A percentile compares a stretch with the other conserved stretches of the same genome.
phyloP scores from a whole-genome alignment of 1,284 basidiomycete species.

The Apiotrichum gamsii region DNA sequence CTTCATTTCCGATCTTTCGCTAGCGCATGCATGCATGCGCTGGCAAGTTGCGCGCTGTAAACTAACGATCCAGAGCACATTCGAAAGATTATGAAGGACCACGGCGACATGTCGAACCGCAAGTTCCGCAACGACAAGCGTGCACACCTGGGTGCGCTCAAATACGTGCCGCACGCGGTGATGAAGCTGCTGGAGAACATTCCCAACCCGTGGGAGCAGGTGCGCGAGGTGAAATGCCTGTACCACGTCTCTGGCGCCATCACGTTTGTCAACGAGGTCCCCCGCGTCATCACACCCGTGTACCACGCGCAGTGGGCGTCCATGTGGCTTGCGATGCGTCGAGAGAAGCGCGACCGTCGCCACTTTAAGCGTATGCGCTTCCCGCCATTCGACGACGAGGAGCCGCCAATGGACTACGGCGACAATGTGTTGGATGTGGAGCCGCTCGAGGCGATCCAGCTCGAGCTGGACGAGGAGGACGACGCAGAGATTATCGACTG shows the following conservation, averaged over 20 bases:
- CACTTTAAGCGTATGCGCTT: conserved; percentile 99
- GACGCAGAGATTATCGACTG: conserved; percentile 92
- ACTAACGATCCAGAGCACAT: conserved; percentile 66
- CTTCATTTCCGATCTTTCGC: no score
- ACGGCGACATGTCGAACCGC: conserved; percentile 92
- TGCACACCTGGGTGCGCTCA: conserved; percentile 93
- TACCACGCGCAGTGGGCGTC: conserved; percentile 99
- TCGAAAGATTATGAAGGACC: conserved; percentile 95
- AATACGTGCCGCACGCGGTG: conserved; percentile 98
- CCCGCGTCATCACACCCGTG: conserved; percentile 91
- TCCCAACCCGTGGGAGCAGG: conserved; percentile 99
- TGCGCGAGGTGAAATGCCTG: conserved; percentile 90
- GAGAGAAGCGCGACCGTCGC: conserved; percentile 96
- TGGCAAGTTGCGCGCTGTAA: no score
- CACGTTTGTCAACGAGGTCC: conserved; percentile 98
- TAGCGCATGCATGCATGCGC: neutral
- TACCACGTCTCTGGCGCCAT: conserved; percentile 99
- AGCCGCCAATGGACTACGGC: conserved; percentile 94
- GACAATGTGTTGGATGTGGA: conserved; percentile 99
- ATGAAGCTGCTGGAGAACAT: conserved; percentile 99
- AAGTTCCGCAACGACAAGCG: conserved; percentile 99
- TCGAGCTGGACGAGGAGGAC: conserved; percentile 91
- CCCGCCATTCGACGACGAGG: conserved; percentile 99
- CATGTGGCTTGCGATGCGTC: conserved; percentile 99
- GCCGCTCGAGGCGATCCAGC: conserved; percentile 94